phyloP scores from a whole-genome alignment of 208 protist genomes.

The Crithidia bombi region DNA sequence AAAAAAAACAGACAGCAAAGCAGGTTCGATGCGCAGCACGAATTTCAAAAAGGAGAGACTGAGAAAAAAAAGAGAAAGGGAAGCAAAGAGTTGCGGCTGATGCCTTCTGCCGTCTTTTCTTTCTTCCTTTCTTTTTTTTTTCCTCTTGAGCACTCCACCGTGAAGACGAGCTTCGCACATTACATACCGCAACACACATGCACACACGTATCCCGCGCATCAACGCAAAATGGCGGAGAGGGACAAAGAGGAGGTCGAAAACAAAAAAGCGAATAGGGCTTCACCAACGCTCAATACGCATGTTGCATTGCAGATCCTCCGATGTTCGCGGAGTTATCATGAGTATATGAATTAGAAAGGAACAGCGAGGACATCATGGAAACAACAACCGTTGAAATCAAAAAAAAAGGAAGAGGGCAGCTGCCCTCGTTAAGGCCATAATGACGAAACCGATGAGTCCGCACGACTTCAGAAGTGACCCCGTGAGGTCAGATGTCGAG shows the following conservation, averaged over 20 bases:
- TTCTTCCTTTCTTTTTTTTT: neutral
- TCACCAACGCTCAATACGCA: neutral
- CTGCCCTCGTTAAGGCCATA: no score
- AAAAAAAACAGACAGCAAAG: conserved; percentile 24
- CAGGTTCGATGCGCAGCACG: no score
- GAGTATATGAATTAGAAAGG: no score
- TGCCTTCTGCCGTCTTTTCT: neutral
- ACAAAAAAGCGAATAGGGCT: neutral
- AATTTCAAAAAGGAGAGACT: conserved; percentile 6
- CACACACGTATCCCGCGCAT: neutral
- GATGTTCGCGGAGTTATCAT: no score
- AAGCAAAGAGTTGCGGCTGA: neutral
- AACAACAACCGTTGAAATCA: no score
- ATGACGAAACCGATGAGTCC: no score
- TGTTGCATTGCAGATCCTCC: no score
- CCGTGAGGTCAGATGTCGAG: no score
- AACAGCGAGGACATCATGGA: no score
- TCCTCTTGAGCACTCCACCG: neutral
- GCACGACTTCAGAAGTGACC: no score
- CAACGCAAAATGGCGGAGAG: neutral
- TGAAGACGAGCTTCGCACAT: no score
- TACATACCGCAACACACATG: neutral
- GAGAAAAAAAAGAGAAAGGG: neutral
- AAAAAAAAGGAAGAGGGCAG: no score
- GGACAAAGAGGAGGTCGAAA: neutral